Conservation (phyloP, 495 filamentous ascomycete species). For the Talaromyces stipitatus region DNA sequence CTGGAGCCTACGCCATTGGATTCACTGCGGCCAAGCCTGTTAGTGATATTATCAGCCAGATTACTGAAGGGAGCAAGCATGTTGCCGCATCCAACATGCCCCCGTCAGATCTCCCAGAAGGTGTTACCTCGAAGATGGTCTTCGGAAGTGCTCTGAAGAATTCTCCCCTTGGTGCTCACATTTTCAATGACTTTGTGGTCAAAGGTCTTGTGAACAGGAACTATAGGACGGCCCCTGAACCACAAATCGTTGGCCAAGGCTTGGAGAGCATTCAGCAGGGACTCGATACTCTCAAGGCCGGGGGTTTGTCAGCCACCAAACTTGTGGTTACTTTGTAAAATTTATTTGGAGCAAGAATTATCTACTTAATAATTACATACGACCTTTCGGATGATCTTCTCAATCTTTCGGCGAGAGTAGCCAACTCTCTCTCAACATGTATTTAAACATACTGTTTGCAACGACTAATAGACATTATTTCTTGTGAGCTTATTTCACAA, state of each 20-base stretch:
- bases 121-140: not conserved
- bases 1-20: not conserved
- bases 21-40: not conserved
- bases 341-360: too few species aligned
- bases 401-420: too few species aligned
- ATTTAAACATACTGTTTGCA: too few species aligned
- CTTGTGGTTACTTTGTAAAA: slow-evolving; percentile 1
- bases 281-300: not conserved
- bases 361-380: too few species aligned
- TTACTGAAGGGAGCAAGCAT: not conserved
- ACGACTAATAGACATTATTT: too few species aligned
- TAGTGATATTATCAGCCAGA: not conserved
- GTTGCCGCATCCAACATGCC: not conserved
- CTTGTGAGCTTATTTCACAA: too few species aligned
- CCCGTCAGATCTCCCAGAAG: slow-evolving; percentile 5
- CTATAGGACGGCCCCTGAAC: not conserved
- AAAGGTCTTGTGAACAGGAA: not conserved
- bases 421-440: too few species aligned
- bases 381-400: too few species aligned
- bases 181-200: not conserved
- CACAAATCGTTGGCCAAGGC: not conserved
- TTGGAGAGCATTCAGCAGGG: slow-evolving; percentile 2
- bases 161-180: not conserved
- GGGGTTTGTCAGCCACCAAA: not conserved
- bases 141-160: not conserved